Percentiles rank a stretch among this genome's conserved stretches.
Evolutionary conservation across 1,284 basidiomycete species (phyloP).

Genomic region (Rhodotorula sp.): DNA sequence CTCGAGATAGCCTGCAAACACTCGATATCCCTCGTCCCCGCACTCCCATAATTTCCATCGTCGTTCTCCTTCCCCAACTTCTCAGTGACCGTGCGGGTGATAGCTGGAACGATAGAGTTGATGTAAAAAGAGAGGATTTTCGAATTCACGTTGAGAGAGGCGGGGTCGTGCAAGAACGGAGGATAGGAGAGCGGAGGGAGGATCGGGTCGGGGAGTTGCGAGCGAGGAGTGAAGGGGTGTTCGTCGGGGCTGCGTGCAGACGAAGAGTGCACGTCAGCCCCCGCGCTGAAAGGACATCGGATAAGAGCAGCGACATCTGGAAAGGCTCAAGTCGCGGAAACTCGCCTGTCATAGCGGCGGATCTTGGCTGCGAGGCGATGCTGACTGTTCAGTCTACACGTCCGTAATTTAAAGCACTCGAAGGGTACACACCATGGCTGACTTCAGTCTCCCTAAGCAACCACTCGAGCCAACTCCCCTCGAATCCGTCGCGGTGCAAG

Average conservation of each 20-base stretch:
- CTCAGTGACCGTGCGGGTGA: conserved; percentile 67
- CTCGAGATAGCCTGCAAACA: conserved; percentile 90
- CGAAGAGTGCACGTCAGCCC: background rate
- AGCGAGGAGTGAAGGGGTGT: conserved; percentile 78
- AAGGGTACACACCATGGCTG: conserved; percentile 73
- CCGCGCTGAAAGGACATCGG: background rate
- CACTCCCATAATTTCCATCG: conserved; percentile 96
- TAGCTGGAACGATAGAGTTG: conserved; percentile 72
- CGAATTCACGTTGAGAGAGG: conserved; percentile 76
- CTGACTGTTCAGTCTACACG: background rate
- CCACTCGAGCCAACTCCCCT: conserved; percentile 93
- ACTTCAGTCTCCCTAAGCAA: conserved; percentile 90
- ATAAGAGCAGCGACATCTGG: background rate
- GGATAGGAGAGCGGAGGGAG: conserved; percentile 75
- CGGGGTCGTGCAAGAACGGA: conserved; percentile 72
- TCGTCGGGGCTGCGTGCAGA: conserved; percentile 69
- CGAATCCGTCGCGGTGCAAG: conserved; percentile 67
- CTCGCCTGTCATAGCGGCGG: conserved; percentile 80
- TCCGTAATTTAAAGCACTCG: background rate
- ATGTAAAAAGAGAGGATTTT: conserved; percentile 89
- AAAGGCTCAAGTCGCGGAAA: conserved; percentile 24
- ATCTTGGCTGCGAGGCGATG: conserved; percentile 68
- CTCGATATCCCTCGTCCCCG: conserved; percentile 91
- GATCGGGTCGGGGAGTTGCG: conserved; percentile 77
- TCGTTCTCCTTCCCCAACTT: conserved; percentile 63